These are phyloP conservation scores for Phoma herbarum DNA, from an alignment of 2,329 filamentous ascomycete genomes.

Conservation along the genomic window DNA sequence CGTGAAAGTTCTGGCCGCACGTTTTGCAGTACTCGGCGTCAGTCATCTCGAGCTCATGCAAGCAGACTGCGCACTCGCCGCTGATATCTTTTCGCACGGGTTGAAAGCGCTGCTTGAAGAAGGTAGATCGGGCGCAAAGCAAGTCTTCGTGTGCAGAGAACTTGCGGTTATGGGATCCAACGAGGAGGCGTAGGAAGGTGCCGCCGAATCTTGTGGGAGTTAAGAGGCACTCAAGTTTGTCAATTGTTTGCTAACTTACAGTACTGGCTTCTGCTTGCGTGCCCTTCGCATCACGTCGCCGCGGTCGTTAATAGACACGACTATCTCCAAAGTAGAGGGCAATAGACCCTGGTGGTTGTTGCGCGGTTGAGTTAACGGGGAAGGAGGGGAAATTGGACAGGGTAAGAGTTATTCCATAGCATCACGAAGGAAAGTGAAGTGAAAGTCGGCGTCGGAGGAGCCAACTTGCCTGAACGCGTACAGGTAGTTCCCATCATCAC, in stretches of 20 bases:
- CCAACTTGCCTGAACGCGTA: too few relatives aligned
- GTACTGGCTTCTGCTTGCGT: neutral
- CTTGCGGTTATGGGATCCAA: constrained; percentile 5
- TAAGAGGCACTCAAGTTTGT: neutral
- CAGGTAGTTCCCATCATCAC: too few relatives aligned
- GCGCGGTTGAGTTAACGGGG: neutral
- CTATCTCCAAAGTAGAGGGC: neutral
- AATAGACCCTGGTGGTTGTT: neutral
- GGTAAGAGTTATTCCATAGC: too few relatives aligned
- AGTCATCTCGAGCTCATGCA: neutral
- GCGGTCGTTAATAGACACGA: neutral
- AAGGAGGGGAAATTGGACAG: neutral
- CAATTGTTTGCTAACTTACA: neutral
- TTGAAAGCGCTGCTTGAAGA: neutral
- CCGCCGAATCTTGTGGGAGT: neutral
- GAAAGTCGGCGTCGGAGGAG: neutral
- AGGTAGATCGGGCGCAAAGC: neutral
- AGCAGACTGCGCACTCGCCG: neutral
- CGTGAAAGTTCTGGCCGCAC: constrained; percentile 7
- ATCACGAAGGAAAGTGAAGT: neutral
- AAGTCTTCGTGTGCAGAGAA: constrained; percentile 11
- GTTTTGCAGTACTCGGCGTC: neutral
- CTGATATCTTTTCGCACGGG: neutral
- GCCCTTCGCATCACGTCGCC: neutral
- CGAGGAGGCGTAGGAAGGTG: constrained; percentile 1